Base-by-base conservation (phyloP, 75 land plant genomes). In the Pinus tabuliformis region DNA sequence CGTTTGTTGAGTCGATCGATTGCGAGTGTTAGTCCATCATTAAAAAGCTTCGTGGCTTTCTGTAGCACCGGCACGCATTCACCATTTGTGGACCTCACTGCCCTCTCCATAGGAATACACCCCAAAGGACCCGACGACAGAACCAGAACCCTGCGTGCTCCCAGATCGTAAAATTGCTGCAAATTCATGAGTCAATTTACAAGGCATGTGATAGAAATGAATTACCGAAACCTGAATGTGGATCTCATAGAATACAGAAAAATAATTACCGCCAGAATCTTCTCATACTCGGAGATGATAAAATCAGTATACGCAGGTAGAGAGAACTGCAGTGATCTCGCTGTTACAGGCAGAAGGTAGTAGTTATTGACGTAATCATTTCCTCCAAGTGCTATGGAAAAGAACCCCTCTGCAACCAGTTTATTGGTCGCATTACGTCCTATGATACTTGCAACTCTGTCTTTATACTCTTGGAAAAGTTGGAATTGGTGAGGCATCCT, bases 351-450 rank as follows among this genome's bases (percentile, higher is more conserved):
- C 15, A 82, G 64, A 76, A 91, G 68, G 70, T 78, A 89, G 80
- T 94, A 94, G 83, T 94, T 94, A 87, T 90, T 88, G 59, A 93
- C 89, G 70, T 89, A 91, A 77, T 93, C 96, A 28, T 93, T 93
- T 71, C 86, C 85, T 36, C 91, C 89, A 16, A 89, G 75, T 33
- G 82, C 76, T 24, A 89, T 72, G 3, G 86, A 82, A 5, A 86
- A 62, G 1, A 89, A 75, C 0, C 87, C 88, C 8, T 78, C 61
- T 26, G 75, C 80, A 54, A 91, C 84, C 0, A 89, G 77, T 56
- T 36, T 58, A 42, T 63, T 18, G 20, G 90, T 58, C 30, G 60
- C 60, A 7, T 59, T 78, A 0, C 49, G 13, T 39, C 96, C 96
- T 3, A 93, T 37, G 1, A 82, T 79, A 11, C 63, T 79, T 12